Evolutionary conservation across 331 rosid genomes (phyloP).

Genomic region (Saraca asoca): DNA sequence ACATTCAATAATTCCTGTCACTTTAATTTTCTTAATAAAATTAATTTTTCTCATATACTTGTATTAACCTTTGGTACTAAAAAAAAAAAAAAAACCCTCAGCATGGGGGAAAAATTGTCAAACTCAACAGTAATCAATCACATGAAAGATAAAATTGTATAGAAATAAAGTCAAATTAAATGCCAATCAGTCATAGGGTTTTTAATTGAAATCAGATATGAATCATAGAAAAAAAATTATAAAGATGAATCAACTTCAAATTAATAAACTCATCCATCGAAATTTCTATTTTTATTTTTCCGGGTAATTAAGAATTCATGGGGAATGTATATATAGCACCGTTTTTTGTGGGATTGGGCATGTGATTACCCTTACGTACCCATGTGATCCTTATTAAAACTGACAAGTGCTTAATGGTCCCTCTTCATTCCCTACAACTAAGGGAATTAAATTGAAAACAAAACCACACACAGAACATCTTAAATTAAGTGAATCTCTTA

Average conservation of each 20-base stretch:
- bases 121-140: too few species aligned
- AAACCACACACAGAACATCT: neutral
- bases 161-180: too few species aligned
- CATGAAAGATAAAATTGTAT: too few species aligned
- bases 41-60: too few species aligned
- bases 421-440: constrained; percentile 1
- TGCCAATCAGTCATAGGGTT: too few species aligned
- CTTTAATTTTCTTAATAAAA: too few species aligned
- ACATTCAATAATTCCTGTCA: too few species aligned
- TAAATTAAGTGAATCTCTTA: constrained; percentile 11
- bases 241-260: neutral
- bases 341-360: constrained; percentile 39
- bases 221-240: too few species aligned
- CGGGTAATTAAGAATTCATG: neutral
- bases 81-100: too few species aligned
- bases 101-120: too few species aligned
- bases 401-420: constrained; percentile 42
- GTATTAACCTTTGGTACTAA: too few species aligned
- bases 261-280: neutral
- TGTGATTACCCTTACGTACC: constrained; percentile 37
- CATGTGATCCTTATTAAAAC: constrained; percentile 50
- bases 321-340: constrained; percentile 20
- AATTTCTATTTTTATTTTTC: neutral
- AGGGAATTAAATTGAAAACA: neutral
- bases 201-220: too few species aligned